Evolutionary conservation across 176 grass and related monocot genomes (phyloP).

Genomic region (Lolium perenne): DNA sequence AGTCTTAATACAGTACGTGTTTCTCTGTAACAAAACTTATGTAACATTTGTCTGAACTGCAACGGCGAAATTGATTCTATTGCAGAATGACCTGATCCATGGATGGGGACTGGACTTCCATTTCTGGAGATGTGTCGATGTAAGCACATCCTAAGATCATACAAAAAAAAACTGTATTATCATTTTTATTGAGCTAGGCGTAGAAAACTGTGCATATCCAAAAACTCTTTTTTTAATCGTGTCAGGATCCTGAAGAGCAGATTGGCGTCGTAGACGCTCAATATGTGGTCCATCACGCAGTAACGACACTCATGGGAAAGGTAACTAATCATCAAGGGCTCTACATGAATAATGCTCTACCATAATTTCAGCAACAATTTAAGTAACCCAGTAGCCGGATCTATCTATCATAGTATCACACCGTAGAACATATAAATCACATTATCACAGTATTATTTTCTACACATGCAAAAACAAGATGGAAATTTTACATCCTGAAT

Average conservation of each 20-base stretch:
- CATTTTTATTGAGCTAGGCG: not conserved
- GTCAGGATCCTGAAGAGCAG: not conserved
- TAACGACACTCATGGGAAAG: conserved; percentile 15
- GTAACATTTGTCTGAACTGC: not conserved
- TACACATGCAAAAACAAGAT: not conserved
- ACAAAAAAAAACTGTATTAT: not conserved
- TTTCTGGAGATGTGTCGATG: conserved; percentile 54
- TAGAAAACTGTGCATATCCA: not conserved
- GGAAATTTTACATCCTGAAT: not conserved
- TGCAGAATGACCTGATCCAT: conserved; percentile 52
- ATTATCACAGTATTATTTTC: not conserved
- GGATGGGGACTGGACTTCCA: conserved; percentile 42
- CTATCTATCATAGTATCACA: not conserved
- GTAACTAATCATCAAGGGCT: not conserved
- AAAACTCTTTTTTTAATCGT: not conserved
- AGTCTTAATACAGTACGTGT: too few relatives aligned
- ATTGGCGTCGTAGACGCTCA: conserved; percentile 7
- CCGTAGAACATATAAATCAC: not conserved
- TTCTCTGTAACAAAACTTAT: not conserved
- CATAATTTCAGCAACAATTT: not conserved
- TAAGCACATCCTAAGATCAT: not conserved
- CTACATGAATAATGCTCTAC: too few relatives aligned
- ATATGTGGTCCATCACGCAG: conserved; percentile 34
- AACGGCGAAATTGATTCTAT: not conserved
- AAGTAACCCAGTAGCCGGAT: not conserved